Base-by-base conservation (phyloP, 148 eudicot species). In the Silene latifolia region DNA sequence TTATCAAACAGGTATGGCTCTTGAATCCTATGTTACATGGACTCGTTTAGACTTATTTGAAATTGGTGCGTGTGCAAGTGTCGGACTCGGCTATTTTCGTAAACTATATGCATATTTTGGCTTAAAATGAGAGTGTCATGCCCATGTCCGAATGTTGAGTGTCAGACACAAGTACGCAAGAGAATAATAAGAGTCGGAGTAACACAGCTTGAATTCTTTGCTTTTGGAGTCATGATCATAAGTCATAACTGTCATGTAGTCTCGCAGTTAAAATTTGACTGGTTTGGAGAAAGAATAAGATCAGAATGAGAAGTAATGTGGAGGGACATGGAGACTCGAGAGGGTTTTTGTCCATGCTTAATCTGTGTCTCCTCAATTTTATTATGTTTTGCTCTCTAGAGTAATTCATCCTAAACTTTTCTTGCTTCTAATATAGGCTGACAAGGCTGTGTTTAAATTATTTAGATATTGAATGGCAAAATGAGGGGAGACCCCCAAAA, bases 1-100 rank as follows among this genome's bases (percentile, higher is more conserved):
- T 95, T 77, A 87, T 83, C 81, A 95, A 95, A 77, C 99, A 95
- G 97, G 99, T 95, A 39, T 20, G 57, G 2, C 51, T 44, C 17
- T 19, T 48, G n/a, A 18, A 2, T 7, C 15, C 56, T 51, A 51
- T 51, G 17, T 51, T 6, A 7, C 44, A 1, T 39, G 44, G 8
- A 39, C 8, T 39, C 9, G 9, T 6, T 35, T 5, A 39, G 44
- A 39, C 2, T 2, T 39, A 39, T 39, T 39, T 5, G 9, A 39
- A 6, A 39, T 39, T 7, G 2, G 39, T 35, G 44, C 9, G 3
- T 39, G 44, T 39, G 8, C 9, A 39, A 39, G 44, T 39, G 0
- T 39, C 8, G 44, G 8, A 0, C 9, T 39, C 44, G 44, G 44
- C 44, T 39, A 39, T 39, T 39, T 39, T 39, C 44, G 6, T 39